Percentiles rank a stretch among this genome's conserved stretches.
Evolutionary conservation across 805 yeast species (phyloP).

Genomic region (Saccharomycopsis olivae): DNA sequence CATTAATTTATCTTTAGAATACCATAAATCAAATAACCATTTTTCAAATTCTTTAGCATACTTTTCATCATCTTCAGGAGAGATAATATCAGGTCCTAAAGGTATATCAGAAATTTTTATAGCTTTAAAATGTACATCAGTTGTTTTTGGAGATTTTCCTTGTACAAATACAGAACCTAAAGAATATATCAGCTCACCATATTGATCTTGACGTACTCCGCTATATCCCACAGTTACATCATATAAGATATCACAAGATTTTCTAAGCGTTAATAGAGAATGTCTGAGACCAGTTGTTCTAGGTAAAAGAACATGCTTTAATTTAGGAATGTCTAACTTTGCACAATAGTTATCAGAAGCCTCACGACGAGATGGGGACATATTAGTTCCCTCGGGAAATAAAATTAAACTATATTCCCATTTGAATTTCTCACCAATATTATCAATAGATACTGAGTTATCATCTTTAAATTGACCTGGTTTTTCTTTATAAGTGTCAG

Average conservation of each 20-base stretch:
- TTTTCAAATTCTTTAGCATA: conserved; percentile 42
- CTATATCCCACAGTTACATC: conserved; percentile 80
- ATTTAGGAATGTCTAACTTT: conserved; percentile 36
- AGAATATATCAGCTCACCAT: conserved; percentile 71
- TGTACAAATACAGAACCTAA: conserved; percentile 50
- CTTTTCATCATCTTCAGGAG: conserved; percentile 29
- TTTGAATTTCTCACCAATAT: conserved; percentile 6
- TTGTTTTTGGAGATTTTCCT: conserved; percentile 62
- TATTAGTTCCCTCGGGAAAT: conserved; percentile 93
- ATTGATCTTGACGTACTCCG: conserved; percentile 51
- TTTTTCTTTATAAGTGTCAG: not conserved
- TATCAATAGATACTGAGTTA: not conserved
- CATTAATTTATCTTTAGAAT: conserved; percentile 64
- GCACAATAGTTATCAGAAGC: conserved; percentile 49
- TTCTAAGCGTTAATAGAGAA: conserved; percentile 44
- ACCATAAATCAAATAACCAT: conserved; percentile 74
- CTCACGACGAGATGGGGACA: conserved; percentile 52
- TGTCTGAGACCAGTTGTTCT: conserved; percentile 70
- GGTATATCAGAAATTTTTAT: conserved; percentile 56
- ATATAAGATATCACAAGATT: conserved; percentile 49
- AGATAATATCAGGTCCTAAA: conserved; percentile 31
- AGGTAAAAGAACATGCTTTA: conserved; percentile 69
- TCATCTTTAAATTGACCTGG: not conserved
- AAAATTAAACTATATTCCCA: conserved; percentile 64
- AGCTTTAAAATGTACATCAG: conserved; percentile 56